Evolutionary conservation across 1,139 yeast species (phyloP).

Genomic region (Blastobotrys persicus): DNA sequence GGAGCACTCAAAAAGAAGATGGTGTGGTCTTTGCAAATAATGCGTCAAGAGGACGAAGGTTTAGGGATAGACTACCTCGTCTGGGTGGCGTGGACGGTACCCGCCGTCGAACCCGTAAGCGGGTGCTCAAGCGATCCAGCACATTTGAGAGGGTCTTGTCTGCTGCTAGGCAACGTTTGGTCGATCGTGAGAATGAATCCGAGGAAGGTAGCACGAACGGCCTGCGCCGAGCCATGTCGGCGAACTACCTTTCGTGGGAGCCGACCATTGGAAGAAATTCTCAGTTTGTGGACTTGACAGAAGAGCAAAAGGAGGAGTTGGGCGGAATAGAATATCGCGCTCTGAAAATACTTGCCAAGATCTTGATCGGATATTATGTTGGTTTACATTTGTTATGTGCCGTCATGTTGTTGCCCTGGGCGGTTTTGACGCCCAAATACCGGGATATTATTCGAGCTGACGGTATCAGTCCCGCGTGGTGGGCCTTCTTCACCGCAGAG

Average conservation of each 20-base stretch:
- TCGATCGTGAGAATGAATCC: constrained; percentile 6
- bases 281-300: constrained; percentile 76
- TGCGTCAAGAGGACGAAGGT: constrained; percentile 1
- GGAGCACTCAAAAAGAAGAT: background rate
- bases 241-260: constrained; percentile 74
- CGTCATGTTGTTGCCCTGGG: constrained; percentile 65
- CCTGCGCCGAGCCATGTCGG: constrained; percentile 33
- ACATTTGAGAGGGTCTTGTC: constrained; percentile 29
- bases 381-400: constrained; percentile 70
- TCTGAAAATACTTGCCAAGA: constrained; percentile 66
- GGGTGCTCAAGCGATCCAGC: constrained; percentile 1
- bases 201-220: constrained; percentile 1
- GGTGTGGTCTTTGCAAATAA: constrained; percentile 9
- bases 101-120: constrained; percentile 6
- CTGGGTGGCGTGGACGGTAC: constrained; percentile 6
- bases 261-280: constrained; percentile 97
- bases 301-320: constrained; percentile 83
- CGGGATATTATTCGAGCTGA: constrained; percentile 44
- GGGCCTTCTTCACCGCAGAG: constrained; percentile 82
- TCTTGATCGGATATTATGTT: constrained; percentile 64
- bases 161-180: constrained; percentile 9
- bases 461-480: constrained; percentile 79
- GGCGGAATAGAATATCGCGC: constrained; percentile 98
- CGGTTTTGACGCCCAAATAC: constrained; percentile 46
- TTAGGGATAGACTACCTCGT: background rate